These are phyloP conservation scores for Limnanthes douglasii DNA, from an alignment of 345 rosid species.

Conservation along the genomic window DNA sequence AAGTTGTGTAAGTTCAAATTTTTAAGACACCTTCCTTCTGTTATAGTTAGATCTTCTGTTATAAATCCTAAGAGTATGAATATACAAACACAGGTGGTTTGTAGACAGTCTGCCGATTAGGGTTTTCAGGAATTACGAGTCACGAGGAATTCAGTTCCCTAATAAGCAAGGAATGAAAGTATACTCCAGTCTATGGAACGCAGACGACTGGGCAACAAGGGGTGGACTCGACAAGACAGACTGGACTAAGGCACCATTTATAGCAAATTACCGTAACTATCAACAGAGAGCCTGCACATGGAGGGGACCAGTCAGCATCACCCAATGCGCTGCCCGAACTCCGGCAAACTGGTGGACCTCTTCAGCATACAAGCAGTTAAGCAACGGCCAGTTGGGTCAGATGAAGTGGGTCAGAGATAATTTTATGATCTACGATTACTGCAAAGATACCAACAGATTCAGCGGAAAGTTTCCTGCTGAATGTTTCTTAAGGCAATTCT, in stretches of 20 bases:
- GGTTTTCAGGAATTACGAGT: constrained; percentile 40
- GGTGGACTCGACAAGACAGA: constrained; percentile 56
- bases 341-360: constrained; percentile 49
- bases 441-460: constrained; percentile 46
- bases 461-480: constrained; percentile 48
- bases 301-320: constrained; percentile 35
- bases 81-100: no score
- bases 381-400: constrained; percentile 18
- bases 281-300: constrained; percentile 50
- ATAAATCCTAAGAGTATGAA: no score
- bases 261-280: constrained; percentile 29
- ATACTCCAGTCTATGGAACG: constrained; percentile 59
- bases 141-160: constrained; percentile 41
- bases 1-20: constrained; percentile 49
- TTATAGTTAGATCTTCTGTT: no score
- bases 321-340: constrained; percentile 24
- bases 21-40: no score
- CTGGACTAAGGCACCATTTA: constrained; percentile 44
- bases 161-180: constrained; percentile 64
- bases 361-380: constrained; percentile 28
- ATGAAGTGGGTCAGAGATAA: constrained; percentile 37
- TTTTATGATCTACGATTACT: constrained; percentile 55
- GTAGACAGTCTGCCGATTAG: constrained; percentile 44
- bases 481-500: constrained; percentile 49
- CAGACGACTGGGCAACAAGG: constrained; percentile 65